Percentiles rank a stretch among this genome's conserved stretches.
These are phyloP conservation scores for Phytophthora boehmeriae DNA, from an alignment of 352 stramenopile genomes.

Conservation along the genomic window DNA sequence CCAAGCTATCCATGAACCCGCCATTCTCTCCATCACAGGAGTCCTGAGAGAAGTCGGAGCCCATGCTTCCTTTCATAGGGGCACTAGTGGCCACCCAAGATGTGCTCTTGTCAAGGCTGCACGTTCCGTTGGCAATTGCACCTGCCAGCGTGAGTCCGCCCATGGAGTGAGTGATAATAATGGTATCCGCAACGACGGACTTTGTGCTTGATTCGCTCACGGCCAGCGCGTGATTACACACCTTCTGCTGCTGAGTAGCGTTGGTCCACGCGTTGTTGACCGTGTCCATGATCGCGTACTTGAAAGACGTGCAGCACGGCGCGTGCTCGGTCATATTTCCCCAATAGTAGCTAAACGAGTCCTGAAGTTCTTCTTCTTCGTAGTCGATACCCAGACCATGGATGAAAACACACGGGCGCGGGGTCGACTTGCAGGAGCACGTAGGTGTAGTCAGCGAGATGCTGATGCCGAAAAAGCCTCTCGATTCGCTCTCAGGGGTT, in stretches of 20 bases:
- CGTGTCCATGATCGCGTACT: constrained; percentile 56
- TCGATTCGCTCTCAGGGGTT: constrained; percentile 21
- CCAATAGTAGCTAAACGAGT: constrained; percentile 43
- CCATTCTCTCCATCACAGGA: constrained; percentile 35
- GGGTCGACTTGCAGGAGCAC: constrained; percentile 36
- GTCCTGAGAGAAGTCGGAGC: constrained; percentile 47
- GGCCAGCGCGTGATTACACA: constrained; percentile 35
- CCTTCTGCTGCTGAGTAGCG: constrained; percentile 37
- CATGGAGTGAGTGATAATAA: constrained; percentile 60
- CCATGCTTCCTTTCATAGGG: constrained; percentile 55
- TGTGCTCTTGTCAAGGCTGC: constrained; percentile 38
- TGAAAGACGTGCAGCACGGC: constrained; percentile 51
- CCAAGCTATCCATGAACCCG: constrained; percentile 34
- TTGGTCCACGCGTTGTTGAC: constrained; percentile 39
- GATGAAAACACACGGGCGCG: constrained; percentile 55
- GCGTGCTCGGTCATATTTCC: constrained; percentile 44
- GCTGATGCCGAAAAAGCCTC: constrained; percentile 4
- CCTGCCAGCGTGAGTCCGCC: constrained; percentile 44
- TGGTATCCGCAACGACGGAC: constrained; percentile 43
- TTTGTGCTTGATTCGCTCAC: constrained; percentile 25
- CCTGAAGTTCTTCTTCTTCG: constrained; percentile 24
- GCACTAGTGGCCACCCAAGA: constrained; percentile 50
- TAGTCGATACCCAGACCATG: constrained; percentile 41
- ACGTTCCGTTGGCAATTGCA: constrained; percentile 50
- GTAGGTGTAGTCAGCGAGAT: constrained; percentile 17